phyloP scores from a whole-genome alignment of 768 basidiomycete genomes.

The Boletus reticuloceps region DNA sequence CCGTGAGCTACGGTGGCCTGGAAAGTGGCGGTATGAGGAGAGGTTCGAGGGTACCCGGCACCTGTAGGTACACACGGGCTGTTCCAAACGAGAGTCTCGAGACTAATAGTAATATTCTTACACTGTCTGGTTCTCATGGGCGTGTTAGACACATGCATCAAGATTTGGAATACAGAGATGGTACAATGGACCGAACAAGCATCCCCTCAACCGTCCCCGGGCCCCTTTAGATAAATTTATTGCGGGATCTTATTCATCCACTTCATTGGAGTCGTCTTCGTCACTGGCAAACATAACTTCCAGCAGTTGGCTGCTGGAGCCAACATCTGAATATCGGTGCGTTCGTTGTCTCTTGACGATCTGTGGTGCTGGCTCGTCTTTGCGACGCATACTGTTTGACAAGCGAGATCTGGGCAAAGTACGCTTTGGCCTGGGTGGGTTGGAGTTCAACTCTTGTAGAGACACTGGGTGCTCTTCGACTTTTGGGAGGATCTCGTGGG shows the following conservation, averaged over 20 bases:
- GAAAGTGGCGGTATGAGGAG: too few species aligned
- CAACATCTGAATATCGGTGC: slow-evolving; percentile 16
- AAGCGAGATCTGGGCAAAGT: slow-evolving; percentile 25
- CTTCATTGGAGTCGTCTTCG: slow-evolving; percentile 2
- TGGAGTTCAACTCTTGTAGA: slow-evolving; percentile 9
- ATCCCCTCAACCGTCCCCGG: background rate
- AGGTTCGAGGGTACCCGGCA: too few species aligned
- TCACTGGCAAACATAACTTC: slow-evolving; percentile 1
- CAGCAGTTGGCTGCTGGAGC: slow-evolving; percentile 4
- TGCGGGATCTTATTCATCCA: slow-evolving; percentile 6
- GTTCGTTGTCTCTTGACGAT: slow-evolving; percentile 26
- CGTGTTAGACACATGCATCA: background rate
- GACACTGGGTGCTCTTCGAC: slow-evolving; percentile 18
- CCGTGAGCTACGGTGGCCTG: too few species aligned
- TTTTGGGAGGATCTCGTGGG: slow-evolving; percentile 18
- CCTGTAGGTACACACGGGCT: too few species aligned
- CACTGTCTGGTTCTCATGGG: too few species aligned
- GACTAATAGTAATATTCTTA: too few species aligned
- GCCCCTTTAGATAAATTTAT: background rate
- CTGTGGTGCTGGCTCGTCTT: slow-evolving; percentile 3
- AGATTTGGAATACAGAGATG: background rate
- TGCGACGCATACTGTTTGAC: background rate
- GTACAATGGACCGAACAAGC: background rate
- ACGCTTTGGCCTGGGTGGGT: slow-evolving; percentile 24
- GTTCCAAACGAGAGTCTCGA: too few species aligned